These are phyloP conservation scores for Backusella luteola DNA, from an alignment of 192 early-diverging fungal species.

Conservation along the genomic window DNA sequence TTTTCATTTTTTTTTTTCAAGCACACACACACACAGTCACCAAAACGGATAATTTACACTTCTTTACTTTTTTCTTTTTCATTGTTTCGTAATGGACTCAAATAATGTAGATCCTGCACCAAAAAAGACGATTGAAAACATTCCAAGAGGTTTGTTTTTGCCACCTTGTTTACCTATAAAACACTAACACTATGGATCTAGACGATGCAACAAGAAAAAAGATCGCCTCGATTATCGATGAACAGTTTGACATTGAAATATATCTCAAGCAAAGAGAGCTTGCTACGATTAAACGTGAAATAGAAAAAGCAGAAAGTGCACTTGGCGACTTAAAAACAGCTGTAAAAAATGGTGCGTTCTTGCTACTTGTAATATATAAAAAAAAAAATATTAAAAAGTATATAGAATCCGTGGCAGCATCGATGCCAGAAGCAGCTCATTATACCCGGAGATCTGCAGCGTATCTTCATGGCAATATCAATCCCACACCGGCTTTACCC, in stretches of 20 bases:
- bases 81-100: conserved; percentile 8
- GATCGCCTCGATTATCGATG: conserved; percentile 56
- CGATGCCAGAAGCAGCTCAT: conserved; percentile 44
- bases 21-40: not conserved
- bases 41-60: not conserved
- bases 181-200: not conserved
- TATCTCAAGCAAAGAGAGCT: conserved; percentile 68
- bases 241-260: conserved; percentile 80
- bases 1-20: not conserved
- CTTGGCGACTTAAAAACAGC: conserved; percentile 55
- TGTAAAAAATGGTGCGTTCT: conserved; percentile 46
- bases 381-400: not conserved
- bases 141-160: conserved; percentile 6
- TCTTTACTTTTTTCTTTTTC: not conserved
- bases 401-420: conserved; percentile 29
- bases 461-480: not conserved
- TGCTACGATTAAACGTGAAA: conserved; percentile 56
- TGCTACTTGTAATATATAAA: not conserved
- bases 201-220: conserved; percentile 42
- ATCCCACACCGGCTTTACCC: conserved; percentile 22
- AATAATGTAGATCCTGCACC: conserved; percentile 6
- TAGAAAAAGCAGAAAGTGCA: conserved; percentile 57
- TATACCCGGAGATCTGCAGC: conserved; percentile 34
- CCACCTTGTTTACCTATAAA: not conserved
- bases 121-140: conserved; percentile 10